These are phyloP conservation scores for Sporothrix curviconia DNA, from an alignment of 2,329 filamentous ascomycete species.

Conservation along the genomic window DNA sequence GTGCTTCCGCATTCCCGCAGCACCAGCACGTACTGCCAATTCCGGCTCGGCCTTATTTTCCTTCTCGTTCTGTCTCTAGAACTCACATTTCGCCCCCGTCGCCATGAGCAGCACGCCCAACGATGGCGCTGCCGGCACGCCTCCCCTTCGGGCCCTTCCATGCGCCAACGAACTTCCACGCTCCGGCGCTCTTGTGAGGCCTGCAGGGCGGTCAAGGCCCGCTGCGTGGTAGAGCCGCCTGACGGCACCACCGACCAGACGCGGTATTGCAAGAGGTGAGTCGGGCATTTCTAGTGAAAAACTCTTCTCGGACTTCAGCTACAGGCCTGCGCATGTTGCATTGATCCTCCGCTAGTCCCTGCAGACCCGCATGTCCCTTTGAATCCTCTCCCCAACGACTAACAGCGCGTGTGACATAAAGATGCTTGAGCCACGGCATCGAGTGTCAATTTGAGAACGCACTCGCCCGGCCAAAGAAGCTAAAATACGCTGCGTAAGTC, in stretches of 20 bases:
- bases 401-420: not conserved
- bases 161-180: constrained; percentile 16
- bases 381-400: not conserved
- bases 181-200: constrained; percentile 22
- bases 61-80: not conserved
- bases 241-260: not conserved
- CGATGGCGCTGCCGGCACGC: not conserved
- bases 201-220: constrained; percentile 21
- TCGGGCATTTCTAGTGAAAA: too few relatives aligned
- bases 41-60: not conserved
- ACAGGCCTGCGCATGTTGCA: not conserved
- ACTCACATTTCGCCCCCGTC: too few relatives aligned
- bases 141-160: not conserved
- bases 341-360: too few relatives aligned
- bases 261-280: constrained; percentile 19
- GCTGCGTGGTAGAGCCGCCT: constrained; percentile 16
- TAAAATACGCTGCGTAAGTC: constrained; percentile 20
- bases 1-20: not conserved
- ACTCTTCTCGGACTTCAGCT: too few relatives aligned
- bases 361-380: too few relatives aligned
- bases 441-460: constrained; percentile 23
- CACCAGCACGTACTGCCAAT: not conserved
- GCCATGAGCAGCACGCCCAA: constrained; percentile 1
- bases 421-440: constrained; percentile 16
- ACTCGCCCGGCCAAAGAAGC: constrained; percentile 21